Conservation (phyloP, 2,329 filamentous ascomycete species). For the Monosporascus sp. region DNA sequence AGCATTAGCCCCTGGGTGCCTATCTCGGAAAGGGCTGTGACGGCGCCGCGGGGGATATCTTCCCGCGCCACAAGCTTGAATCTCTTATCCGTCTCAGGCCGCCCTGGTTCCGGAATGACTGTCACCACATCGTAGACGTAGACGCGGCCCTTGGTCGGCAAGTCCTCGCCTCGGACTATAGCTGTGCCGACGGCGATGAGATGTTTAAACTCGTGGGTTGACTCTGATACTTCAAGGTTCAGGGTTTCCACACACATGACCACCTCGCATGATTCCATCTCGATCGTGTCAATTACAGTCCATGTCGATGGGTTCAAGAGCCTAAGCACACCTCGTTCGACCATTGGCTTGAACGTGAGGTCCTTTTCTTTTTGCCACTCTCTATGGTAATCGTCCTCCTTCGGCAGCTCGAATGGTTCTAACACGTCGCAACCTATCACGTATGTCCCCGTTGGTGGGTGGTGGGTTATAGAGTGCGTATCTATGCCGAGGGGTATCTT, state of each 20-base stretch:
- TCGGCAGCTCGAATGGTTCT: constrained; percentile 75
- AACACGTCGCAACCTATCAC: constrained; percentile 64
- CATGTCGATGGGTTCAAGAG: constrained; percentile 73
- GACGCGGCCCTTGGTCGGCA: constrained; percentile 76
- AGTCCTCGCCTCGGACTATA: constrained; percentile 81
- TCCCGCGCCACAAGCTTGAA: constrained; percentile 85
- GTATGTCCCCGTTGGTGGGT: constrained; percentile 68
- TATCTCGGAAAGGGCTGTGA: constrained; percentile 79
- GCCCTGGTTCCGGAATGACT: constrained; percentile 83
- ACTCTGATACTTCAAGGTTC: constrained; percentile 84
- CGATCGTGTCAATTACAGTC: constrained; percentile 69
- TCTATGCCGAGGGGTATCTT: constrained; percentile 68
- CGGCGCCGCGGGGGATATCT: constrained; percentile 83
- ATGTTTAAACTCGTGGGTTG: constrained; percentile 77
- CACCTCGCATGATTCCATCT: constrained; percentile 68
- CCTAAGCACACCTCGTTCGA: constrained; percentile 68
- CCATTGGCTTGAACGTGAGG: constrained; percentile 56
- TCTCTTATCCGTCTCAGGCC: constrained; percentile 77
- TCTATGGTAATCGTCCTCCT: constrained; percentile 76
- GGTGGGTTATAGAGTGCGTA: constrained; percentile 69
- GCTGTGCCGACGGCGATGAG: constrained; percentile 83
- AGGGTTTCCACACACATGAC: constrained; percentile 79
- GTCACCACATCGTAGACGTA: constrained; percentile 89
- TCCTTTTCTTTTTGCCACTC: constrained; percentile 75
- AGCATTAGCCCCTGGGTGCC: constrained; percentile 85